Percentiles rank a stretch among this genome's conserved stretches.
phyloP scores from a whole-genome alignment of 352 stramenopile species.

The Phytophthora melonis region DNA sequence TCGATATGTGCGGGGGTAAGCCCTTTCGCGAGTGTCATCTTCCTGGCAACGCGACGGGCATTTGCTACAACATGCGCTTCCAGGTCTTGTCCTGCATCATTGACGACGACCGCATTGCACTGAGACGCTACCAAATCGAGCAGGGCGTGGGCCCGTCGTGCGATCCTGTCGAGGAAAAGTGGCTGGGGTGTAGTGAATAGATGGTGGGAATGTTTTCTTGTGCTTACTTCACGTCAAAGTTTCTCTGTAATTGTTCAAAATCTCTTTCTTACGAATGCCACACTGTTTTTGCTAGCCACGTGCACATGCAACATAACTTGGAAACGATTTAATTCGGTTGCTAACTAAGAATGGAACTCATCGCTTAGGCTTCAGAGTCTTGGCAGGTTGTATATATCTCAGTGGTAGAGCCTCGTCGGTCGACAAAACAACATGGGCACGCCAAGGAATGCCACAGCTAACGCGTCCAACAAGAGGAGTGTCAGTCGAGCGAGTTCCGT shows the following conservation, averaged over 20 bases:
- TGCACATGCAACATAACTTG: neutral
- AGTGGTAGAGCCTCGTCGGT: too few species aligned
- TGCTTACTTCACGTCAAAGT: too few species aligned
- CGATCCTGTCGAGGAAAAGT: constrained; percentile 39
- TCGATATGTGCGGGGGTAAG: constrained; percentile 34
- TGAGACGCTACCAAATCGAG: constrained; percentile 36
- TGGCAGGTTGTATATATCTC: too few species aligned
- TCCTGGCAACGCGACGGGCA: constrained; percentile 14
- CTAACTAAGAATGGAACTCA: too few species aligned
- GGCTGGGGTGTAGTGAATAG: constrained; percentile 38
- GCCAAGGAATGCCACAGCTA: too few species aligned
- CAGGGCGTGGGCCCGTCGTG: constrained; percentile 28
- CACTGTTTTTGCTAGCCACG: neutral
- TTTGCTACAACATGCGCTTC: constrained; percentile 34
- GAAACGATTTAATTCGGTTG: too few species aligned
- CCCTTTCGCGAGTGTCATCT: constrained; percentile 37
- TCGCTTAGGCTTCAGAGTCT: too few species aligned
- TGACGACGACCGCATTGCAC: constrained; percentile 21
- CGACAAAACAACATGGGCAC: too few species aligned
- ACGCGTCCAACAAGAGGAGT: neutral
- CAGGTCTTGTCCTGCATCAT: constrained; percentile 36
- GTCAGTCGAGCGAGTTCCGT: neutral
- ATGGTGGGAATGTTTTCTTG: too few species aligned
- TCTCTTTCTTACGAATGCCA: neutral
- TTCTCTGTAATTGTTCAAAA: too few species aligned